Evolutionary conservation across 2,329 filamentous ascomycete genomes (phyloP).

Genomic region (Diplodia corticola): DNA sequence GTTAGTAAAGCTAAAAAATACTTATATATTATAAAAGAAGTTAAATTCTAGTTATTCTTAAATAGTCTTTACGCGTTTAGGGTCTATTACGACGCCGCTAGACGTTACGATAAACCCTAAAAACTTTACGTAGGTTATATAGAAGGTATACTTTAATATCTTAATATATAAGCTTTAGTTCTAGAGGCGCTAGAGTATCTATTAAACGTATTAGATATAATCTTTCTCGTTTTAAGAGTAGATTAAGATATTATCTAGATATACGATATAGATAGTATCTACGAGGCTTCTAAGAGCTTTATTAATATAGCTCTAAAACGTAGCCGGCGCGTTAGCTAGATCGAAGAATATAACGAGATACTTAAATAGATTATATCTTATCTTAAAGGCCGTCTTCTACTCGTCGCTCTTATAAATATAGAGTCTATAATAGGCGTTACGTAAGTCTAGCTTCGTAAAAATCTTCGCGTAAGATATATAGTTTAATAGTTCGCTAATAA

Average conservation of each 20-base stretch:
- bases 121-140: slow-evolving; percentile 34
- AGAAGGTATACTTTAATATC: no score
- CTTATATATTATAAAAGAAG: neutral
- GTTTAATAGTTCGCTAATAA: no score
- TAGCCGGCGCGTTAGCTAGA: neutral
- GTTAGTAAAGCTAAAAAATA: no score
- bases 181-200: no score
- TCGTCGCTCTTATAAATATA: no score
- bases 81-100: slow-evolving; percentile 6
- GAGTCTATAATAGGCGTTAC: no score
- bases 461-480: no score
- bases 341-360: neutral
- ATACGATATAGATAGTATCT: slow-evolving; percentile 29
- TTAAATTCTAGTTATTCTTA: neutral
- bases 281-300: slow-evolving; percentile 24
- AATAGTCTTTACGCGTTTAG: slow-evolving; percentile 4
- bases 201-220: no score
- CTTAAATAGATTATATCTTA: neutral
- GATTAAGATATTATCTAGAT: slow-evolving; percentile 36
- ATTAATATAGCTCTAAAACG: slow-evolving; percentile 35
- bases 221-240: no score
- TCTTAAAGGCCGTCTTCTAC: no score
- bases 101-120: slow-evolving; percentile 24
- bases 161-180: no score
- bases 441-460: no score